These are phyloP conservation scores for Parachlorella kessleri DNA, from an alignment of 139 green algal genomes.

Conservation along the genomic window DNA sequence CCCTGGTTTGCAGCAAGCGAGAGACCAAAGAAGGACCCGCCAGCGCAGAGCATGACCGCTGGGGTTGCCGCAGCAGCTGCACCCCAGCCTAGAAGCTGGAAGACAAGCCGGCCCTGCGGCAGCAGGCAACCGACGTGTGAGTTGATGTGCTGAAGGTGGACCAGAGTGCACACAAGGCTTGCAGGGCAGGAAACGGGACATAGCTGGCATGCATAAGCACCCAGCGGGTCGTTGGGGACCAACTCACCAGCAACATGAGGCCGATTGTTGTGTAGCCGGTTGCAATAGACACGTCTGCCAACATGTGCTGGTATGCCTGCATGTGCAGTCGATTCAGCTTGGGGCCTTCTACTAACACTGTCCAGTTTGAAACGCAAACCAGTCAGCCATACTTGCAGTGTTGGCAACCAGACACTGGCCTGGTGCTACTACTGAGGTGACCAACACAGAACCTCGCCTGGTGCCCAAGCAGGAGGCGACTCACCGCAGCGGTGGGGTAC, in stretches of 20 bases:
- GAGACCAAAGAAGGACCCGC: conserved; percentile 68
- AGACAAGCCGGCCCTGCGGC: conserved; percentile 74
- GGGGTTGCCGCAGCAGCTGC: conserved; percentile 66
- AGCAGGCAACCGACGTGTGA: too few species aligned
- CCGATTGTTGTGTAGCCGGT: conserved; percentile 76
- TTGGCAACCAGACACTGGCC: too few species aligned
- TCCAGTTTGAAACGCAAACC: too few species aligned
- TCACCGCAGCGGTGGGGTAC: conserved; percentile 60
- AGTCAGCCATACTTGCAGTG: too few species aligned
- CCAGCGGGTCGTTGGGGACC: neutral
- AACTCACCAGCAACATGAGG: conserved; percentile 67
- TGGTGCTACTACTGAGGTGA: too few species aligned
- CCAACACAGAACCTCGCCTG: too few species aligned
- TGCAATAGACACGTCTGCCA: conserved; percentile 82
- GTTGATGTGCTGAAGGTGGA: neutral
- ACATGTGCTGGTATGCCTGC: conserved; percentile 45
- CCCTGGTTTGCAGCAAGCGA: conserved; percentile 50
- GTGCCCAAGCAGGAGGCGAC: too few species aligned
- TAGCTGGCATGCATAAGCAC: neutral
- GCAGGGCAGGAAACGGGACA: neutral
- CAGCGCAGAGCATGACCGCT: conserved; percentile 65
- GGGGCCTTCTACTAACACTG: too few species aligned
- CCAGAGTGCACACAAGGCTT: neutral
- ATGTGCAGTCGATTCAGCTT: too few species aligned
- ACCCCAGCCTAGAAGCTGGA: conserved; percentile 74